Percentiles rank a stretch among this genome's conserved stretches.
Evolutionary conservation across 2,329 filamentous ascomycete species (phyloP).

Genomic region (Esteya vermicola): DNA sequence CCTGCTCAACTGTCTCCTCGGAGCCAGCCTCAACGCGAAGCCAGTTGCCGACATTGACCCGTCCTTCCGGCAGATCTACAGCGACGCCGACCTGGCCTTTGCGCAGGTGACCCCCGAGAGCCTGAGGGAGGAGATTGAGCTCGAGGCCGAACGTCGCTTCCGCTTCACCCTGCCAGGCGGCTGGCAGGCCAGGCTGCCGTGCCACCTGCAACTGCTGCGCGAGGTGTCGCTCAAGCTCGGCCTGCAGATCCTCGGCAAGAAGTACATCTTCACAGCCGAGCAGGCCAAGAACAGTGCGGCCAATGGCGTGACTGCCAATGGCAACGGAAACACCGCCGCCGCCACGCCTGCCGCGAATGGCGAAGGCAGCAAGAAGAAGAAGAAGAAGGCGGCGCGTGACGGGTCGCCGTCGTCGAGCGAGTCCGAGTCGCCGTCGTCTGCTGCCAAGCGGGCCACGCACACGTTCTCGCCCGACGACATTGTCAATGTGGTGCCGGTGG

Average conservation of each 20-base stretch:
- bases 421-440: constrained; percentile 18
- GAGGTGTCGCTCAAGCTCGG: constrained; percentile 83
- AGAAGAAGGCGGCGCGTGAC: constrained; percentile 47
- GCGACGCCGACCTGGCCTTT: constrained; percentile 70
- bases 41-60: constrained; percentile 68
- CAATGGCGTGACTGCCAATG: constrained; percentile 13
- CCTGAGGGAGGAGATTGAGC: constrained; percentile 54
- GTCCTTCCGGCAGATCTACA: constrained; percentile 60
- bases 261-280: constrained; percentile 49
- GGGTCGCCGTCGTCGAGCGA: constrained; percentile 31
- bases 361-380: constrained; percentile 37
- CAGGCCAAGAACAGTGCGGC: constrained; percentile 16
- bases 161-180: constrained; percentile 55
- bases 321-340: not conserved
- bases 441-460: constrained; percentile 24
- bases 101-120: constrained; percentile 62
- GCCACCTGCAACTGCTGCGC: constrained; percentile 67
- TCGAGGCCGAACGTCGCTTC: constrained; percentile 61
- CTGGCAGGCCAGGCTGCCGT: constrained; percentile 53
- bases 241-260: constrained; percentile 69
- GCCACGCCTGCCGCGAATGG: constrained; percentile 21
- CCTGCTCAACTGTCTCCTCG: constrained; percentile 85
- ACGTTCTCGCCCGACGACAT: constrained; percentile 80
- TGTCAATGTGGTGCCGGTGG: constrained; percentile 80
- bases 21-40: constrained; percentile 58